Conservation (phyloP, 768 basidiomycete genomes). For the Glaciozyma antarctica region DNA sequence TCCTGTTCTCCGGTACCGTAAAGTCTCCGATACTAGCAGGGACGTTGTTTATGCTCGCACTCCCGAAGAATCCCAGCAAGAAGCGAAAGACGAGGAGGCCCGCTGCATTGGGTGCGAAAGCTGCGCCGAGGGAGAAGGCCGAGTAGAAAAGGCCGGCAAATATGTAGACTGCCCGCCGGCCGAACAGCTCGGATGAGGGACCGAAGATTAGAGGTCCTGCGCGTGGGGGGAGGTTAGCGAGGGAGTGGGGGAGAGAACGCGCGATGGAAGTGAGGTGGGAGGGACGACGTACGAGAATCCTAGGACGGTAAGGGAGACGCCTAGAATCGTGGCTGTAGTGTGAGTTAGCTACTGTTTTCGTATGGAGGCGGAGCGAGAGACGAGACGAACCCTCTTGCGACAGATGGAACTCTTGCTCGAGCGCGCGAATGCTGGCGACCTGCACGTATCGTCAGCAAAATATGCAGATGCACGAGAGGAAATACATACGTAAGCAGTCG, state of each 20-base stretch:
- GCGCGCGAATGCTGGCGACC: slow-evolving; percentile 3
- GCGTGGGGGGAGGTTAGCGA: slow-evolving; percentile 14
- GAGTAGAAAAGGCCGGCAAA: slow-evolving; percentile 37
- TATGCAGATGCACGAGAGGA: neutral
- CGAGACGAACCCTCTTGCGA: slow-evolving; percentile 6
- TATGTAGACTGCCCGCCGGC: slow-evolving; percentile 41
- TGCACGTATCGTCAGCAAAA: neutral
- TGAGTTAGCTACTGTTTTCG: no score
- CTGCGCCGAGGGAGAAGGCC: slow-evolving; percentile 41
- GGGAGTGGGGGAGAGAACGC: no score
- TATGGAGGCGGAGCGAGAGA: neutral
- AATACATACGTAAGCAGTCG: slow-evolving; percentile 15
- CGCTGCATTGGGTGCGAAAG: slow-evolving; percentile 41
- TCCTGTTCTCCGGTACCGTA: neutral
- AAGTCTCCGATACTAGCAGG: slow-evolving; percentile 33
- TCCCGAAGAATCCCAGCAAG: slow-evolving; percentile 40
- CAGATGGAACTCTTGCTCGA: slow-evolving; percentile 11
- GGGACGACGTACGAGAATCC: neutral
- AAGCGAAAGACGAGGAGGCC: slow-evolving; percentile 43
- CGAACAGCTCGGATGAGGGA: slow-evolving; percentile 39
- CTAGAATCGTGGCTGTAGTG: slow-evolving; percentile 13
- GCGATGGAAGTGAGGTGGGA: neutral
- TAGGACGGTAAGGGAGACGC: slow-evolving; percentile 27
- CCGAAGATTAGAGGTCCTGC: slow-evolving; percentile 41
- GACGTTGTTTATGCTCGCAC: slow-evolving; percentile 42